Evolutionary conservation across 768 basidiomycete species (phyloP).

Genomic region (Sarcodon sp.): DNA sequence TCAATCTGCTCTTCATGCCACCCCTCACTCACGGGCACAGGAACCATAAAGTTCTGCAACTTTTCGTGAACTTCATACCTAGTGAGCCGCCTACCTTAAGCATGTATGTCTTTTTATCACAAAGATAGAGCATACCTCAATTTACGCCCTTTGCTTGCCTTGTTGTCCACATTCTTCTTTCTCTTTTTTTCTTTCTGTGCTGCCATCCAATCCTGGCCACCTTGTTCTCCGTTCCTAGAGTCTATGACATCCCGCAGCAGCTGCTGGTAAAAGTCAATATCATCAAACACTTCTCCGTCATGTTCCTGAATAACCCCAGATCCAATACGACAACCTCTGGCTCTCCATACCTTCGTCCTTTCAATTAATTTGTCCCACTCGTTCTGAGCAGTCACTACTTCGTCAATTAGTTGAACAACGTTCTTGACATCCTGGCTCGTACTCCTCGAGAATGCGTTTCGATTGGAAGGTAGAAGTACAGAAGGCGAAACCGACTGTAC

Average conservation of each 20-base stretch:
- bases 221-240: slow-evolving; percentile 26
- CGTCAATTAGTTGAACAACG: slow-evolving; percentile 68
- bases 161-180: slow-evolving; percentile 75
- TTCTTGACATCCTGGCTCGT: slow-evolving; percentile 15
- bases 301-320: slow-evolving; percentile 12
- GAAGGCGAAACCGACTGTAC: slow-evolving; percentile 86
- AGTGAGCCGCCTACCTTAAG: slow-evolving; percentile 3
- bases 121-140: slow-evolving; percentile 41
- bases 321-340: slow-evolving; percentile 33
- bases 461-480: slow-evolving; percentile 54
- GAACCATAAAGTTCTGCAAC: slow-evolving; percentile 94
- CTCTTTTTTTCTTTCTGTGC: slow-evolving; percentile 62
- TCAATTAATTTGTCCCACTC: slow-evolving; percentile 46
- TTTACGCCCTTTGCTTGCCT: slow-evolving; percentile 91
- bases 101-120: neutral
- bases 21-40: slow-evolving; percentile 44
- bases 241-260: slow-evolving; percentile 88
- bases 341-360: slow-evolving; percentile 47
- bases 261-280: slow-evolving; percentile 90
- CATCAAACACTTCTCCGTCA: slow-evolving; percentile 57
- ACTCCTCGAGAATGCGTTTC: slow-evolving; percentile 46
- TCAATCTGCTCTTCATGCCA: slow-evolving; percentile 98
- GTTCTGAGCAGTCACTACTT: slow-evolving; percentile 29
- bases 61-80: slow-evolving; percentile 95
- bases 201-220: slow-evolving; percentile 48